Evolutionary conservation across 257 asterid species (phyloP), one percentile per base, ranked within the genome.

Genomic region (Nicotiana knightiana): DNA sequence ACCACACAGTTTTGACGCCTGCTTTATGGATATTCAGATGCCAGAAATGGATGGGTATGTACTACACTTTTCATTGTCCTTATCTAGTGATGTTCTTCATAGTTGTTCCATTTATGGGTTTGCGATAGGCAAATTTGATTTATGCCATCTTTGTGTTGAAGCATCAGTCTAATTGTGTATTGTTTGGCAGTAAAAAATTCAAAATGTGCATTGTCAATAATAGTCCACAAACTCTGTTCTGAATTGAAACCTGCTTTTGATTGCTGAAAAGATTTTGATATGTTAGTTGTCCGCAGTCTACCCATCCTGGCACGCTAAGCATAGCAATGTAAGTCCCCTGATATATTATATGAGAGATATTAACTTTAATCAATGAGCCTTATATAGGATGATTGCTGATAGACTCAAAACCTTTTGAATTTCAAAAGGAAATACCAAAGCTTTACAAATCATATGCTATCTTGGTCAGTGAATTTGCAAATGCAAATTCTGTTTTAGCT

Each of bases 11-110:
- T 95, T 92, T 55, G 94, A 93, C 59, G 99, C 98, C 9, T 95
- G 99, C 88, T 95, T 95, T 85, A 95, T 95, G 99, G 99, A 95
- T 85, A 92, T 95, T 87, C 99, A 95, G 89, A 95, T 95, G 99
- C 99, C 99, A 1, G 99, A 93, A 91, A 95, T 95, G 99, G 99
- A 95, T 61, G 99, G 99, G 99, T 95, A 88, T 16, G 91, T 84
- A 9, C 66, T 18, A 28, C 48, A 10, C 54, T 58, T 81, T 67
- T 5, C 7, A 3, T 2, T 51, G 28, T 58, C 53, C 64, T 75
- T 55, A 51, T 75, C 80, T 73, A 11, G 13, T 11, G 33, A 48
- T 26, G n/a, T 73, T 73, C 43, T 48, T 48, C 79, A 26, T 48
- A 48, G 37, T 48, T 15, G 62, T 73, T 51, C 79, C 59, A 73